Percentiles rank a stretch among this genome's conserved stretches.
Evolutionary conservation across 371 early-diverging fungal species (phyloP).

Genomic region (Mortierella sp.): DNA sequence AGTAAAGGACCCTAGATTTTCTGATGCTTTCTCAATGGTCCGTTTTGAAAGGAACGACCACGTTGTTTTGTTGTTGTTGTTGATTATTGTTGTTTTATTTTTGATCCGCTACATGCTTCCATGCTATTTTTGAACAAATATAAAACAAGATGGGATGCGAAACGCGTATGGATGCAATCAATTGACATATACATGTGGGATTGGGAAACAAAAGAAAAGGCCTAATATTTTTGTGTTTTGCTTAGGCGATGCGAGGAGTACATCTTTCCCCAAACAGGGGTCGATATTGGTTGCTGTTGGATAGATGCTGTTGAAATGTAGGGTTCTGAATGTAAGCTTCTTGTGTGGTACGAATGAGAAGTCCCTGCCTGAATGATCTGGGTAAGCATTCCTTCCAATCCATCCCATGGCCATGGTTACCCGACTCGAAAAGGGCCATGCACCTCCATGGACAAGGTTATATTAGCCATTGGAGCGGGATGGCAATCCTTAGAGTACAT

Average conservation of each 20-base stretch:
- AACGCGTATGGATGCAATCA: background rate
- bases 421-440: too few species aligned
- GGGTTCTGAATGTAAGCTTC: too few species aligned
- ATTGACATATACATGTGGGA: background rate
- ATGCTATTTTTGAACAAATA: slow-evolving; percentile 3
- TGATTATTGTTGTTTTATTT: background rate
- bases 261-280: slow-evolving; percentile 5
- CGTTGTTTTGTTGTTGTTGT: too few species aligned
- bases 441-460: slow-evolving; percentile 6
- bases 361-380: too few species aligned
- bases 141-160: background rate
- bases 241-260: background rate
- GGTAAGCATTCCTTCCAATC: too few species aligned
- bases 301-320: background rate
- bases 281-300: background rate
- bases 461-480: background rate
- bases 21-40: background rate
- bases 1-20: background rate
- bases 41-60: too few species aligned
- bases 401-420: too few species aligned
- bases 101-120: background rate
- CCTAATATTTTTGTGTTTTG: background rate
- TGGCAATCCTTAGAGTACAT: background rate
- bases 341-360: too few species aligned
- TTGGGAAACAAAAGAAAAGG: background rate